phyloP scores from a whole-genome alignment of 192 early-diverging fungal genomes.

The Entomortierella beljakovae region DNA sequence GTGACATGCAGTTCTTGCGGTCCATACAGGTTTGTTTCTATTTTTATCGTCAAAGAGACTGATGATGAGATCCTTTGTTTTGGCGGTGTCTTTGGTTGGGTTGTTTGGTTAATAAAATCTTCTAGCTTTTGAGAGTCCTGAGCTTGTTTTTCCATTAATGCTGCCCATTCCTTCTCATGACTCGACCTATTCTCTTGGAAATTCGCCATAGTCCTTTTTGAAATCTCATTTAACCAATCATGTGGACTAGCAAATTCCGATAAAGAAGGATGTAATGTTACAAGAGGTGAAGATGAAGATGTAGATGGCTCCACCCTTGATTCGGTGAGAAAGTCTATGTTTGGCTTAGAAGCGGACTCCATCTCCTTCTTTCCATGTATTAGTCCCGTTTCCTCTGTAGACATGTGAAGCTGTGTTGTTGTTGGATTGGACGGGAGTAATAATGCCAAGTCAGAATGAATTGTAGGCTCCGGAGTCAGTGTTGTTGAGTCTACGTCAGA shows the following conservation, averaged over 20 bases:
- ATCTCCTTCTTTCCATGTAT: too few relatives aligned
- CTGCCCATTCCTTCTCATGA: conserved; percentile 4
- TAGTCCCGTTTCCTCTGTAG: too few relatives aligned
- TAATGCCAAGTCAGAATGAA: too few relatives aligned
- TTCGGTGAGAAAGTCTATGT: neutral
- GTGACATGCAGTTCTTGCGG: conserved; percentile 19
- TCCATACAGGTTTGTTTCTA: conserved; percentile 36
- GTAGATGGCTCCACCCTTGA: neutral
- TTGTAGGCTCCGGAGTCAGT: too few relatives aligned
- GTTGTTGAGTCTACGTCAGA: too few relatives aligned
- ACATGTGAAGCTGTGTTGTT: too few relatives aligned
- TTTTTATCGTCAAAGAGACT: conserved; percentile 8
- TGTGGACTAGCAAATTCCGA: conserved; percentile 24
- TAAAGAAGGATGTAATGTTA: neutral
- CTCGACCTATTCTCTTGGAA: conserved; percentile 10
- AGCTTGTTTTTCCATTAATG: conserved; percentile 36
- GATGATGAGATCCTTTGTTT: conserved; percentile 1
- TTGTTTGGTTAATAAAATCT: conserved; percentile 16
- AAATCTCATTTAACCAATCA: conserved; percentile 17
- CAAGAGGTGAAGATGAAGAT: neutral
- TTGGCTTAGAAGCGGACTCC: neutral
- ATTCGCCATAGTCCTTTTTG: conserved; percentile 2
- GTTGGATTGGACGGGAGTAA: too few relatives aligned
- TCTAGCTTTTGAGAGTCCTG: conserved; percentile 17
- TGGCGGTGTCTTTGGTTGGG: neutral